Percentiles rank a stretch among this genome's conserved stretches.
These are phyloP conservation scores for Erodium chrysanthum DNA, from an alignment of 441 rosid genomes.

Conservation along the genomic window DNA sequence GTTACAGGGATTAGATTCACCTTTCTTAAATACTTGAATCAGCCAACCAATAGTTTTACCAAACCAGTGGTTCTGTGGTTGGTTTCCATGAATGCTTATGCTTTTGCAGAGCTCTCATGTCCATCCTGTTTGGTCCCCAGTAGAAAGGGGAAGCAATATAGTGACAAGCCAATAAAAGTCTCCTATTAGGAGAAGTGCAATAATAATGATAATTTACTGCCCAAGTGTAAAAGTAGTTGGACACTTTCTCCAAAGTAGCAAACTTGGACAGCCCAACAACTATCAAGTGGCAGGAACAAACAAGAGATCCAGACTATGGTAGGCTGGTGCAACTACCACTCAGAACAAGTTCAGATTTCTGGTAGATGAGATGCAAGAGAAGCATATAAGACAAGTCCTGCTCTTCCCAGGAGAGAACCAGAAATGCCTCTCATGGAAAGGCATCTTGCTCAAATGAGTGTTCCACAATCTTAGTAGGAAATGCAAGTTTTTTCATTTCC, in stretches of 20 bases:
- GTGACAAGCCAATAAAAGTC: not conserved
- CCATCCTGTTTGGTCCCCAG: not conserved
- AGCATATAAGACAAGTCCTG: slow-evolving; percentile 10
- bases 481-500: not conserved
- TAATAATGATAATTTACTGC: not conserved
- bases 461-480: slow-evolving; percentile 26
- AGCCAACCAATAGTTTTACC: not conserved
- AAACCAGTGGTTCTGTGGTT: not conserved
- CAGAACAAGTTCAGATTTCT: slow-evolving; percentile 4
- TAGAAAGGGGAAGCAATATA: not conserved
- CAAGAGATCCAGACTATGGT: not conserved
- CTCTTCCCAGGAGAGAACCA: not conserved
- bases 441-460: slow-evolving; percentile 54
- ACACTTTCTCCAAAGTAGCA: not conserved
- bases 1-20: not conserved
- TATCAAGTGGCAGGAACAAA: slow-evolving; percentile 16
- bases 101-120: not conserved
- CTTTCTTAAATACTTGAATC: not conserved
- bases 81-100: not conserved
- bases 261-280: not conserved
- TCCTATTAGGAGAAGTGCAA: too few species aligned
- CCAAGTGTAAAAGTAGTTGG: not conserved
- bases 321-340: slow-evolving; percentile 28
- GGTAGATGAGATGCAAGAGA: slow-evolving; percentile 18
- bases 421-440: slow-evolving; percentile 25